These are phyloP conservation scores for Colletotrichum orbiculare DNA, from an alignment of 2,329 filamentous ascomycete genomes.

Conservation along the genomic window DNA sequence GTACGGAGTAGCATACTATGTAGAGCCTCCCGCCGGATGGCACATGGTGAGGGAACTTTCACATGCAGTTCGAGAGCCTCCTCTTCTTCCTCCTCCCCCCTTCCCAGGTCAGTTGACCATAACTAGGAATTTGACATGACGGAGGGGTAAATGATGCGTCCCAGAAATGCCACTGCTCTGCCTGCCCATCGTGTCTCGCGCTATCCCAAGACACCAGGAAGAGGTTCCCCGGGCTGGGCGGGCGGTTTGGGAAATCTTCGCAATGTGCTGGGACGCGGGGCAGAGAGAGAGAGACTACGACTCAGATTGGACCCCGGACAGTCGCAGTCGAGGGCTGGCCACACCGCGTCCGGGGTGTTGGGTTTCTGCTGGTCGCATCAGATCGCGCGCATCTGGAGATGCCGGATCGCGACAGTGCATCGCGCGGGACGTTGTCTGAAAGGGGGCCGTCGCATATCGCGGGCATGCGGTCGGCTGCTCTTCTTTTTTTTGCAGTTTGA, in stretches of 20 bases:
- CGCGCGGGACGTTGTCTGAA: no score
- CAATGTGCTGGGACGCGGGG: conserved; percentile 1
- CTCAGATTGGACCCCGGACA: conserved; percentile 21
- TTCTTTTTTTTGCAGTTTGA: no score
- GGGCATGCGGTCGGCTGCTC: not conserved
- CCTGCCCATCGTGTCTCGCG: not conserved
- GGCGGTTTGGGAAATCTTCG: conserved; percentile 6
- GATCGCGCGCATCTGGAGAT: not conserved
- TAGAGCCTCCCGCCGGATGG: no score
- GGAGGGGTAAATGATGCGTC: conserved; percentile 12
- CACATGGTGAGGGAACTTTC: conserved; percentile 10
- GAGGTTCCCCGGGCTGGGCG: not conserved
- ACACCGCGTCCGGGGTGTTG: conserved; percentile 8
- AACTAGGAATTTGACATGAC: conserved; percentile 2
- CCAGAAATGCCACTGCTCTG: conserved; percentile 17
- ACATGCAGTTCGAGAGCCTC: conserved; percentile 15
- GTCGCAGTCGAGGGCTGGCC: conserved; percentile 11
- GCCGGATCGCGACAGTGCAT: no score
- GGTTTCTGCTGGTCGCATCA: not conserved
- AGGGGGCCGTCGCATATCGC: not conserved
- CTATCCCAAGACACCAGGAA: not conserved
- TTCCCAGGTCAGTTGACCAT: not conserved
- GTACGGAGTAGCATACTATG: no score
- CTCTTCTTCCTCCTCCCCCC: no score
- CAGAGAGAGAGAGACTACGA: conserved; percentile 5